Evolutionary conservation across 768 basidiomycete genomes (phyloP).

Genomic region (Lepiota brunneoincarnata): DNA sequence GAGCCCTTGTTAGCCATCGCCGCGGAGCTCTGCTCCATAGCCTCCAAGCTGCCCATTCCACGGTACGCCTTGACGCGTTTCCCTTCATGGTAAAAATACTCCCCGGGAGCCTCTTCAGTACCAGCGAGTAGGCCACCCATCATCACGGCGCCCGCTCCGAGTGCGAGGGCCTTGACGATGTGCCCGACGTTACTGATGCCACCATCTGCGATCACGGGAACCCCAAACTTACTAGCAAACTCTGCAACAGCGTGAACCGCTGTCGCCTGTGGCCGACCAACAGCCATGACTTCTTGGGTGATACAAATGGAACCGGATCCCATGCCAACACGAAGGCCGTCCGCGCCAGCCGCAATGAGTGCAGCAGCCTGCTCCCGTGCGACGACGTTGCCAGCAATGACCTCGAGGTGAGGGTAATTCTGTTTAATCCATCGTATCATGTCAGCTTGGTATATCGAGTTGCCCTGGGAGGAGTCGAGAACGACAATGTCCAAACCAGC

Average conservation of each 20-base stretch:
- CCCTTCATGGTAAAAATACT: slow-evolving; percentile 99
- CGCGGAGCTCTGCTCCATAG: slow-evolving; percentile 80
- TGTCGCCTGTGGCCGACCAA: slow-evolving; percentile 95
- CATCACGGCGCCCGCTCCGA: slow-evolving; percentile 97
- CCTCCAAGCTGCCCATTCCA: slow-evolving; percentile 96
- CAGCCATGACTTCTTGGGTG: slow-evolving; percentile 99
- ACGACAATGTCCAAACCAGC: slow-evolving; percentile 95
- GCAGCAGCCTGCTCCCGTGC: slow-evolving; percentile 95
- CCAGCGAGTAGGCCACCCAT: slow-evolving; percentile 97
- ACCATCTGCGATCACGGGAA: slow-evolving; percentile 96
- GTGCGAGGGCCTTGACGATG: slow-evolving; percentile 92
- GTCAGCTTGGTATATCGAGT: slow-evolving; percentile 89
- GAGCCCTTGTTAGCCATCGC: slow-evolving; percentile 25
- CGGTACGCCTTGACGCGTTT: slow-evolving; percentile 99
- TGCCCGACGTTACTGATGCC: slow-evolving; percentile 96
- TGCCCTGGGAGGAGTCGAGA: slow-evolving; percentile 95
- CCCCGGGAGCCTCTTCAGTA: slow-evolving; percentile 95
- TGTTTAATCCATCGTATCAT: slow-evolving; percentile 94
- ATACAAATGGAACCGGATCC: slow-evolving; percentile 98
- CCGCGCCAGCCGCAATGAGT: slow-evolving; percentile 92
- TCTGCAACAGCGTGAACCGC: slow-evolving; percentile 98
- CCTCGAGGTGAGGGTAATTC: slow-evolving; percentile 82
- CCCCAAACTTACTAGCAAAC: slow-evolving; percentile 89
- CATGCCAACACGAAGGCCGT: slow-evolving; percentile 96
- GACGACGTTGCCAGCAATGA: slow-evolving; percentile 97